Conservation (phyloP, 768 basidiomycete genomes). For the Suillus spraguei region DNA sequence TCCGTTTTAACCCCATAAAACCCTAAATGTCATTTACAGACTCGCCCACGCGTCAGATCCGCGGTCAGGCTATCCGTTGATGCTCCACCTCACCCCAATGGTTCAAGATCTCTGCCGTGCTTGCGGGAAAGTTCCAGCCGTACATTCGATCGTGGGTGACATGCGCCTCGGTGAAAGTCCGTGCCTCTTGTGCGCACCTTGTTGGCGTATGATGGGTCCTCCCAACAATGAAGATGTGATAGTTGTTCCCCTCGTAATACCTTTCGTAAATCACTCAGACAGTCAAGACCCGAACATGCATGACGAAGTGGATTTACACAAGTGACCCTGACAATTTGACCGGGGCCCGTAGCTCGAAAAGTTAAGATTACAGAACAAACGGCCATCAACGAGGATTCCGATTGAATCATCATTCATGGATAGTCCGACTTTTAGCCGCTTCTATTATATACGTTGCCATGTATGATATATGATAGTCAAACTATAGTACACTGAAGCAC, state of each 20-base stretch:
- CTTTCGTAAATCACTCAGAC: constrained; percentile 36
- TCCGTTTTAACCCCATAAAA: not conserved
- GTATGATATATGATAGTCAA: constrained; percentile 4
- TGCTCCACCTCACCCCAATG: constrained; percentile 62
- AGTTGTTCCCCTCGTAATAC: constrained; percentile 49
- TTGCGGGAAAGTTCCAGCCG: constrained; percentile 72
- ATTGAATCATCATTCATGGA: not conserved
- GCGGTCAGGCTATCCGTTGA: constrained; percentile 63
- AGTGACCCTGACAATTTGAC: not conserved
- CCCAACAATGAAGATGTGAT: constrained; percentile 44
- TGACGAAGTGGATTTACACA: not conserved
- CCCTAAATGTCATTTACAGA: constrained; percentile 37
- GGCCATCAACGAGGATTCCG: not conserved
- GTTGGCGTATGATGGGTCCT: constrained; percentile 73
- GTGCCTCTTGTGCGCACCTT: constrained; percentile 69
- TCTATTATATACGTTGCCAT: constrained; percentile 8
- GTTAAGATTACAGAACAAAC: not conserved
- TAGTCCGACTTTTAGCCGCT: not conserved
- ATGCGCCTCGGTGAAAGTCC: constrained; percentile 78
- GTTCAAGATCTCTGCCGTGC: constrained; percentile 65
- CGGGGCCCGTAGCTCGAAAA: not conserved
- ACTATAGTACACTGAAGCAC: constrained; percentile 5
- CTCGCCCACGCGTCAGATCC: constrained; percentile 61
- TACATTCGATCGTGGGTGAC: constrained; percentile 69
- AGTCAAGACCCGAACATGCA: not conserved